These are phyloP conservation scores for Fraxinus excelsior DNA, from an alignment of 257 asterid species.

Conservation along the genomic window DNA sequence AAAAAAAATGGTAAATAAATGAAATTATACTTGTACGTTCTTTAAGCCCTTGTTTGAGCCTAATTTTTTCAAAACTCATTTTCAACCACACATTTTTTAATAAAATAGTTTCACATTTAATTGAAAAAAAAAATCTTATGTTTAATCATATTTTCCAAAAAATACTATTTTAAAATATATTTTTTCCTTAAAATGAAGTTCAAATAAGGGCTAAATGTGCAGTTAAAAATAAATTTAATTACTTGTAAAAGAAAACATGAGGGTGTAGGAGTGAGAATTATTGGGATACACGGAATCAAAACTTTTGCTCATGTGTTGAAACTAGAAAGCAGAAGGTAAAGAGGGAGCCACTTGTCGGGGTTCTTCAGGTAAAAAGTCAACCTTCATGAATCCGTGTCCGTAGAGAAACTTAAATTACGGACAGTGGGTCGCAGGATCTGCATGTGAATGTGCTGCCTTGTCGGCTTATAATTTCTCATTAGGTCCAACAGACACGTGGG, in stretches of 20 bases:
- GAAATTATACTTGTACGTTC: too few species aligned
- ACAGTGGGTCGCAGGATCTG: conserved; percentile 29
- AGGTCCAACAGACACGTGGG: conserved; percentile 43
- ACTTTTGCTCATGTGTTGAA: conserved; percentile 27
- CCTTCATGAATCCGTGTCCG: conserved; percentile 33
- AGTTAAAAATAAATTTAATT: too few species aligned
- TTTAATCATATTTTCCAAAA: too few species aligned
- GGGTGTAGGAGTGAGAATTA: conserved; percentile 19
- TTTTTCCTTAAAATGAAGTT: too few species aligned
- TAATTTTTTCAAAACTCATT: too few species aligned
- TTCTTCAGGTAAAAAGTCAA: conserved; percentile 34
- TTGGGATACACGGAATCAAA: conserved; percentile 13
- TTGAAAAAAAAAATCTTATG: too few species aligned
- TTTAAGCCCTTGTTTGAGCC: too few species aligned
- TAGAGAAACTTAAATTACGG: conserved; percentile 22
- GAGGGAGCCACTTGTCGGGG: conserved; percentile 43
- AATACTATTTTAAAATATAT: too few species aligned
- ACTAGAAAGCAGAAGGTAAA: conserved; percentile 10
- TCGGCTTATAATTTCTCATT: conserved; percentile 34
- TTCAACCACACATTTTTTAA: too few species aligned
- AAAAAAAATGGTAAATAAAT: too few species aligned
- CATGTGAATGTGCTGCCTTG: conserved; percentile 59
- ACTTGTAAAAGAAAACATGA: not conserved
- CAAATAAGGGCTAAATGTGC: too few species aligned
- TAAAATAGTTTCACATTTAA: too few species aligned